Evolutionary conservation across 2,329 filamentous ascomycete species (phyloP).

Genomic region (Colletotrichum navitas): DNA sequence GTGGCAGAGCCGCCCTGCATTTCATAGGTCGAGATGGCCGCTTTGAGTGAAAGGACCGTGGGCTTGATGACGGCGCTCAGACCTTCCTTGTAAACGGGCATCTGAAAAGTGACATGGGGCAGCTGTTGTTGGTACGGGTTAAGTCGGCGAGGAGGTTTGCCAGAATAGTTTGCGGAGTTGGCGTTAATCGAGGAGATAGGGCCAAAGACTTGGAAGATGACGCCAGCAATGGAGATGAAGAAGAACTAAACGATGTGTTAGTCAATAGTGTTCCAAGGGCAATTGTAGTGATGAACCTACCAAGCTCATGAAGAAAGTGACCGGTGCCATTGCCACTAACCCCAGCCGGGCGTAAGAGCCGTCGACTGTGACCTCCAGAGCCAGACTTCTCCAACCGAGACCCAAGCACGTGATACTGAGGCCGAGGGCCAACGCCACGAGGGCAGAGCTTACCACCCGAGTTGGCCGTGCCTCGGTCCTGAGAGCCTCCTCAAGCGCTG

Average conservation of each 20-base stretch:
- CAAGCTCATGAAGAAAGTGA: slow-evolving; percentile 70
- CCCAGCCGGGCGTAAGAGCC: slow-evolving; percentile 65
- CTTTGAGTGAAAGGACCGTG: slow-evolving; percentile 61
- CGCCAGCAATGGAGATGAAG: slow-evolving; percentile 57
- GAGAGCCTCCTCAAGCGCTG: slow-evolving; percentile 55
- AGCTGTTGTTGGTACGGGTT: slow-evolving; percentile 51
- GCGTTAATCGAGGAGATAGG: slow-evolving; percentile 58
- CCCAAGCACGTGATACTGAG: slow-evolving; percentile 67
- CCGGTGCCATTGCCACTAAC: slow-evolving; percentile 63
- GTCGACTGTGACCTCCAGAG: slow-evolving; percentile 67
- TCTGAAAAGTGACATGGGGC: slow-evolving; percentile 60
- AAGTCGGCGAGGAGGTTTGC: slow-evolving; percentile 51
- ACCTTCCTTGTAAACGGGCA: slow-evolving; percentile 59
- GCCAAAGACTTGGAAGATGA: slow-evolving; percentile 61
- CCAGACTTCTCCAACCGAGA: slow-evolving; percentile 67
- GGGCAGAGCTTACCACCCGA: slow-evolving; percentile 66
- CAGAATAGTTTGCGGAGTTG: slow-evolving; percentile 61
- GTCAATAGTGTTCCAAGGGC: not conserved
- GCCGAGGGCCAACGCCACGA: slow-evolving; percentile 65
- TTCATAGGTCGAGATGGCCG: slow-evolving; percentile 64
- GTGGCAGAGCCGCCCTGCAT: slow-evolving; percentile 73
- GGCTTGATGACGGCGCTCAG: slow-evolving; percentile 60
- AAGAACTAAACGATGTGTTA: slow-evolving; percentile 53
- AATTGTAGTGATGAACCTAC: slow-evolving; percentile 47
- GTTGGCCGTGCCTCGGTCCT: slow-evolving; percentile 60